These are phyloP conservation scores for Senecio squalidus DNA, from an alignment of 140 eudicot genomes.

Conservation along the genomic window DNA sequence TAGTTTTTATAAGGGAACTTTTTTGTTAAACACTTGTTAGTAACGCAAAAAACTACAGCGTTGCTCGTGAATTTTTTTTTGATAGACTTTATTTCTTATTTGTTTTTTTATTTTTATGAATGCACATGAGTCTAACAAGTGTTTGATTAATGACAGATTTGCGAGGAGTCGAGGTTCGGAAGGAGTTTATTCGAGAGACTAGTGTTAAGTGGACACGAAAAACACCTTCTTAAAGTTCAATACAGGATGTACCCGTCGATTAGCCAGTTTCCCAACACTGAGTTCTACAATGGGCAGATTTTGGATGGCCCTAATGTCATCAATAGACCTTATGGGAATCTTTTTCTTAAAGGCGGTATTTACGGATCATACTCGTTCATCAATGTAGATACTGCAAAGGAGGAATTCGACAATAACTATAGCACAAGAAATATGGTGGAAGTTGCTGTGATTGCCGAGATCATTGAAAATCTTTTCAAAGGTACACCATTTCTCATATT, in stretches of 20 bases:
- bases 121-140: no score
- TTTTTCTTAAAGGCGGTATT: constrained; percentile 27
- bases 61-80: no score
- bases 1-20: not conserved
- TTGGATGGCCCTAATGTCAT: constrained; percentile 38
- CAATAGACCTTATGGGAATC: constrained; percentile 12
- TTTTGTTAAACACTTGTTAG: no score
- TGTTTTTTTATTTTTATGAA: no score
- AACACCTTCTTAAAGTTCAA: constrained; percentile 46
- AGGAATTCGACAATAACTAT: constrained; percentile 27
- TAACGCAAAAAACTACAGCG: no score
- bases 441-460: constrained; percentile 30
- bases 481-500: constrained; percentile 12
- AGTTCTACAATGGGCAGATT: constrained; percentile 34
- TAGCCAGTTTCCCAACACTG: constrained; percentile 41
- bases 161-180: constrained; percentile 32
- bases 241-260: constrained; percentile 56
- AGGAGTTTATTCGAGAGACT: constrained; percentile 47
- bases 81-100: no score
- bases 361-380: constrained; percentile 46
- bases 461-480: constrained; percentile 32
- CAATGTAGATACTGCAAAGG: constrained; percentile 31
- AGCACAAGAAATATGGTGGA: constrained; percentile 43
- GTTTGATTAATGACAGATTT: constrained; percentile 20
- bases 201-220: constrained; percentile 32